Percentiles rank a stretch among this genome's conserved stretches.
Conservation (phyloP, 1,284 basidiomycete species). For the Cutaneotrichosporon cavernicola region DNA sequence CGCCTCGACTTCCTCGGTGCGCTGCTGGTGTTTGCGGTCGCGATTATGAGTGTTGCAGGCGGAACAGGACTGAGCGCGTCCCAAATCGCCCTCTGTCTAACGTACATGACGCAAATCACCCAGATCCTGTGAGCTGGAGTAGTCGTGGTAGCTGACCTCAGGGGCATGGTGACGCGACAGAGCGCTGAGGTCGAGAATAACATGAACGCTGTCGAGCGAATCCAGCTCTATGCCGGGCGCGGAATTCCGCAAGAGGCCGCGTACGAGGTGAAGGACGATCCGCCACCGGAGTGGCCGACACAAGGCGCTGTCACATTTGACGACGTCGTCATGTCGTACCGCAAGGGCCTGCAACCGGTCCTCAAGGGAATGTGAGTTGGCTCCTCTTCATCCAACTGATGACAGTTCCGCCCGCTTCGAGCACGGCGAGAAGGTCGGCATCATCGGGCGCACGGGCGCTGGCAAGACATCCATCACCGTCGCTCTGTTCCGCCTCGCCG, state of each 20-base stretch:
- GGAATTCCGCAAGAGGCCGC: constrained; percentile 64
- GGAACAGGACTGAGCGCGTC: constrained; percentile 63
- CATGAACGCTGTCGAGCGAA: constrained; percentile 70
- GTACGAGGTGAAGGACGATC: constrained; percentile 62
- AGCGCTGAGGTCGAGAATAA: constrained; percentile 64
- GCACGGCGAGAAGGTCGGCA: constrained; percentile 57
- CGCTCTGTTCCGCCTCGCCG: constrained; percentile 55
- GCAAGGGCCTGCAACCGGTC: constrained; percentile 55
- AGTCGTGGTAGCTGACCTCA: not conserved
- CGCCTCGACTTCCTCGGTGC: constrained; percentile 73
- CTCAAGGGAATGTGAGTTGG: constrained; percentile 54
- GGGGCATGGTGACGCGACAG: constrained; percentile 58
- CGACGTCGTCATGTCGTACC: constrained; percentile 53
- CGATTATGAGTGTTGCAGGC: constrained; percentile 54
- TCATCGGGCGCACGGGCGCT: constrained; percentile 56
- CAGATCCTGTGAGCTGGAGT: constrained; percentile 54
- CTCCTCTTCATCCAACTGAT: not conserved
- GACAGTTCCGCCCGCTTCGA: constrained; percentile 25
- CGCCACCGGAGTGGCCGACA: constrained; percentile 53
- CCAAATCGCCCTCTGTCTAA: constrained; percentile 69
- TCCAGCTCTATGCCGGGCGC: constrained; percentile 63
- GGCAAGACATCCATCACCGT: constrained; percentile 64
- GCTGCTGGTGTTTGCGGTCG: constrained; percentile 64
- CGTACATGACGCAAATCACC: constrained; percentile 58
- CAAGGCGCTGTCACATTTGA: constrained; percentile 45